Conservation (phyloP, 805 yeast species). For the Starmerella tilneyi region DNA sequence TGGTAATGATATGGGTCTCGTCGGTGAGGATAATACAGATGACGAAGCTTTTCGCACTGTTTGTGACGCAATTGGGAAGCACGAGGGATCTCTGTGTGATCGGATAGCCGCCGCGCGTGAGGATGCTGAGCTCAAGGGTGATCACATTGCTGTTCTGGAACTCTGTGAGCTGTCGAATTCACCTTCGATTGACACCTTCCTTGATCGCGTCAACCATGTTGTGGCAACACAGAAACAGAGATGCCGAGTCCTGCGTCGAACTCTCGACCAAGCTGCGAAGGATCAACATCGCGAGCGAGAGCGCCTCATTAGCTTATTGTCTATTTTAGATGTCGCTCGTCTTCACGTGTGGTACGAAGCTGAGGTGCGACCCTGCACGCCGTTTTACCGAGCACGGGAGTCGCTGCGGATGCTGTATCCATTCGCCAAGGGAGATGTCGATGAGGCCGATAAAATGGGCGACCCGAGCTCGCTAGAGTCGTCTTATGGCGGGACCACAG, state of each 20-base stretch:
- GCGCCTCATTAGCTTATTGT: conserved; percentile 13
- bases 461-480: neutral
- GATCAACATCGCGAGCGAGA: conserved; percentile 15
- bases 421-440: conserved; percentile 1
- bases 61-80: conserved; percentile 16
- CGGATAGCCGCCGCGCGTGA: conserved; percentile 12
- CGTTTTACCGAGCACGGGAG: conserved; percentile 14
- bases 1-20: conserved; percentile 21
- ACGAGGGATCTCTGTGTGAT: conserved; percentile 3
- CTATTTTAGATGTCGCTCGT: conserved; percentile 15
- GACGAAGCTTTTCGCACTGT: conserved; percentile 3
- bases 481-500: neutral
- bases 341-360: conserved; percentile 25
- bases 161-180: conserved; percentile 4
- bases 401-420: conserved; percentile 15
- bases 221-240: neutral
- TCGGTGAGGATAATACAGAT: neutral
- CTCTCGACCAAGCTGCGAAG: conserved; percentile 15
- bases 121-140: conserved; percentile 21
- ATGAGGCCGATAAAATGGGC: neutral
- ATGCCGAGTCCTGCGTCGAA: conserved; percentile 10
- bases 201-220: neutral
- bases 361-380: conserved; percentile 21
- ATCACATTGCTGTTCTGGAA: conserved; percentile 12
- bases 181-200: neutral